Evolutionary conservation across 345 rosid genomes (phyloP), one percentile per base, ranked within the genome.

Genomic region (Brassica cretica): DNA sequence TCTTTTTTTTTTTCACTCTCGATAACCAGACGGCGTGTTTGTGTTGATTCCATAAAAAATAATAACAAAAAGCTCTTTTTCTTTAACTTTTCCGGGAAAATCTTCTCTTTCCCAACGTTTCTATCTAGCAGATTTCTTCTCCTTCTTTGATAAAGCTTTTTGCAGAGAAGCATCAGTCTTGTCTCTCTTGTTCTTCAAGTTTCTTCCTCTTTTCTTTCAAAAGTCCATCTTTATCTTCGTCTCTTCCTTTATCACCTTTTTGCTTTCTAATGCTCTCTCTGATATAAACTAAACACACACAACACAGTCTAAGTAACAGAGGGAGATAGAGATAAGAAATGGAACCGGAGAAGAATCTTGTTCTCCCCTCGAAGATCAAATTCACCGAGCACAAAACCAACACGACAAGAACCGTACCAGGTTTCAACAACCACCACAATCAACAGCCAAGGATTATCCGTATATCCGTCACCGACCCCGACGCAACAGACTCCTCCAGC

Each of bases 401-500:
- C 64, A 87, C 76, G 30, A 85, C 81, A 7, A 80, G 66, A 33
- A 78, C 68, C 44, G 16, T 73, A 25, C 67, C 74, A 1, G 59
- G 58, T 32, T 58, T 58, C 18, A n/a, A 7, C 29, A 30, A 29
- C 41, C 8, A 9, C 6, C 18, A 75, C 18, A 11, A 21, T 3
- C 53, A 53, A 53, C 39, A 71, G 58, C 87, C 88, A 10, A 83
- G 82, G 77, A 66, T 87, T 12, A 86, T 95, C 2, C 87, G 99
- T 62, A 84, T 95, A 64, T 86, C 97, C 0, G 90, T 89, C 18
- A 87, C 97, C 0, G 99, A 95, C 76, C 86, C 88, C 0, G 86
- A 91, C 78, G 99, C 99, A 6, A 95, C 99, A 0, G 99, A 95
- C 85, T 95, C 99, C 3, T 95, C 99, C 0, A 86, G 96, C 68